Evolutionary conservation across 2,329 filamentous ascomycete species (phyloP).

Genomic region (Neospermospora avenae): DNA sequence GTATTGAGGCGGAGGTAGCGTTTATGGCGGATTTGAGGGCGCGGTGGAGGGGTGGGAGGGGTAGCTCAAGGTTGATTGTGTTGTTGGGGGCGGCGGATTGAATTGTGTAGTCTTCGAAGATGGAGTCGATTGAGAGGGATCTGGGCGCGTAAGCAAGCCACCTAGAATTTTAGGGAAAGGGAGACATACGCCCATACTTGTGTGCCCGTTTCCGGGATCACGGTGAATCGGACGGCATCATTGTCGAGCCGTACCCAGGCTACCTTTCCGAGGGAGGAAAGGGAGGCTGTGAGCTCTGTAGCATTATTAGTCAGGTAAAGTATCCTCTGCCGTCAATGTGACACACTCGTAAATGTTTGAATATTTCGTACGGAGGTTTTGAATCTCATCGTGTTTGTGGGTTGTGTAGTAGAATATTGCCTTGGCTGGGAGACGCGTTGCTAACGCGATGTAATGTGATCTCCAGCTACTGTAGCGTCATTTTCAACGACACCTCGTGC

Average conservation of each 20-base stretch:
- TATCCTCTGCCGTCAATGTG: not conserved
- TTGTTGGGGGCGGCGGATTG: slow-evolving; percentile 80
- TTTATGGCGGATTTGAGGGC: slow-evolving; percentile 87
- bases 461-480: not conserved
- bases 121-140: slow-evolving; percentile 68
- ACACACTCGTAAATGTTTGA: slow-evolving; percentile 61
- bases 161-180: not conserved
- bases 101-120: slow-evolving; percentile 82
- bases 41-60: slow-evolving; percentile 80
- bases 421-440: not conserved
- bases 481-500: not conserved
- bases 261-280: slow-evolving; percentile 52
- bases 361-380: slow-evolving; percentile 64
- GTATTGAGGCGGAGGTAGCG: slow-evolving; percentile 76
- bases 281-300: slow-evolving; percentile 57
- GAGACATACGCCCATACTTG: slow-evolving; percentile 87
- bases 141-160: slow-evolving; percentile 35
- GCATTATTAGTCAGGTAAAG: not conserved
- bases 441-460: slow-evolving; percentile 1
- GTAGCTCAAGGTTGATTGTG: slow-evolving; percentile 94
- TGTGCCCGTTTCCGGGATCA: slow-evolving; percentile 89
- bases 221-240: slow-evolving; percentile 85
- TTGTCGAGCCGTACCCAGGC: slow-evolving; percentile 67
- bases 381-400: slow-evolving; percentile 54
- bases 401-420: not conserved